Base-by-base conservation (phyloP, 306 rosid species). In the Lablab purpureus region DNA sequence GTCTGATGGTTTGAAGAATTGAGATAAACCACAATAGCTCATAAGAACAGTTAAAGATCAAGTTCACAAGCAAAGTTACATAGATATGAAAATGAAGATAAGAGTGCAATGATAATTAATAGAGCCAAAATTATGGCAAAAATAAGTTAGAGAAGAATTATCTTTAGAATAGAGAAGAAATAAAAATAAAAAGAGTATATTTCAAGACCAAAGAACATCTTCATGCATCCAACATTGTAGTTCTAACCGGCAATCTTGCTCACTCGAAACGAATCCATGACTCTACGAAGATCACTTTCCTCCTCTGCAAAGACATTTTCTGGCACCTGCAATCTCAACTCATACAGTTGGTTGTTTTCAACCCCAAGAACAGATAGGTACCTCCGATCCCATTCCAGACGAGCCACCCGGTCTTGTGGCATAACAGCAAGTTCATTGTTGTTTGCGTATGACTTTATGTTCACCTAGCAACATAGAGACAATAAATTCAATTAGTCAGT, bases 361-460 rank as follows among this genome's bases (percentile, higher is more conserved):
- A 95, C 99, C 70, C 97, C 97, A 0, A 92, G 94, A 64, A 95
- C 97, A n/a, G 98, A 90, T 34, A 93, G 93, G 84, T 93, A 95
- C 72, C 99, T 82, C 65, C 98, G 47, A 70, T 95, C 85, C 98
- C 99, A 95, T 87, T 95, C 99, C 86, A 91, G 40, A 55, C 97
- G 91, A 21, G 88, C 90, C 55, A 93, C 87, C 14, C 98, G 88
- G 64, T 91, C 98, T 83, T 91, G 85, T 2, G 99, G 97, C 97
- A 94, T 94, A 15, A 94, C 97, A 68, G 97, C 99, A 59, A 92
- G 91, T 87, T 92, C 95, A 74, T 92, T 94, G 89, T 85, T 95
- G 88, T 62, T 95, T 15, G 99, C 98, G 77, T 88, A 95, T 34
- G 99, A 95, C 78, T 95, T 95, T 80, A 92, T 95, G 89, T 95